A percentile compares a stretch with the other conserved stretches of the same genome.
phyloP scores from a whole-genome alignment of 2,329 filamentous ascomycete species.

The Plectosphaerella plurivora region DNA sequence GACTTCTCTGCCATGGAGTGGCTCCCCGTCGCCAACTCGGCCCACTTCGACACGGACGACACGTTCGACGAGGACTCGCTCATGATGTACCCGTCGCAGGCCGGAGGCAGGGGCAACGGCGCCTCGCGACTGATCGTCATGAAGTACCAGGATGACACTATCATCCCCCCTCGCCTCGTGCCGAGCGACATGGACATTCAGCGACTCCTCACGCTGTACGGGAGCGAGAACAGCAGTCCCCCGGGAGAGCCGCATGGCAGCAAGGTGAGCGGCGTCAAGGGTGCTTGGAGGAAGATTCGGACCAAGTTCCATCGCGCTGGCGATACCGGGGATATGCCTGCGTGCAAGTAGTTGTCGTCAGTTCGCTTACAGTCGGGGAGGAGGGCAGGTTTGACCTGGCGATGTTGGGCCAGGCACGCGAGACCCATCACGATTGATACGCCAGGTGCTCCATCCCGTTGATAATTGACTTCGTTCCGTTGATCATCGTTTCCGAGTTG shows the following conservation, averaged over 20 bases:
- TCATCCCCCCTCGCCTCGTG: not conserved
- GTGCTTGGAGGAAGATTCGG: not conserved
- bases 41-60: not conserved
- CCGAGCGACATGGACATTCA: constrained; percentile 1
- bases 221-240: not conserved
- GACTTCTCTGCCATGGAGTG: constrained; percentile 6
- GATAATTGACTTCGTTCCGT: too few relatives aligned
- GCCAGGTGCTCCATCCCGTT: too few relatives aligned
- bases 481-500: too few relatives aligned
- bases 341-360: too few relatives aligned
- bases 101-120: constrained; percentile 6
- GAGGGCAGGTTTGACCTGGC: too few relatives aligned
- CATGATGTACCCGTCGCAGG: constrained; percentile 15
- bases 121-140: not conserved
- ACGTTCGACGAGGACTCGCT: constrained; percentile 12
- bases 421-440: too few relatives aligned
- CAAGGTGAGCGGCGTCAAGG: not conserved
- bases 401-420: too few relatives aligned
- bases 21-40: constrained; percentile 1
- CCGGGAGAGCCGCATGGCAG: not conserved
- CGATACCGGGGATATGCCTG: not conserved
- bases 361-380: too few relatives aligned
- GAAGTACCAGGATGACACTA: not conserved
- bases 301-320: not conserved
- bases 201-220: not conserved